Evolutionary conservation across 805 yeast species (phyloP), one percentile per base, ranked within the genome.

Genomic region (Starmerella bacillaris): DNA sequence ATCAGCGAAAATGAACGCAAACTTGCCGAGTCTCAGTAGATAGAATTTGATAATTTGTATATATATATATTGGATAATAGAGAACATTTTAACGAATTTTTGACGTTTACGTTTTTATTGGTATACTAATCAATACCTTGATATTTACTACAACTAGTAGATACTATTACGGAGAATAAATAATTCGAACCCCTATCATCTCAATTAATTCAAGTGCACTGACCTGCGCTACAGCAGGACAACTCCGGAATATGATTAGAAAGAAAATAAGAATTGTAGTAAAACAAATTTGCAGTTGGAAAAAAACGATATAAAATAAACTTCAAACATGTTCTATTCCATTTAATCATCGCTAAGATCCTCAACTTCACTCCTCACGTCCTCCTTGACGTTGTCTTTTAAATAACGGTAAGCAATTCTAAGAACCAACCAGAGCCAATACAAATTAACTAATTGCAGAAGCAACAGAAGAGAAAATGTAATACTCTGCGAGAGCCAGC

Each of bases 401-500:
- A 77, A 55, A 39, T 67, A 62, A 53, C 94, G 71, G 55, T 65
- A 72, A 24, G 75, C 64, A 47, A 89, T 78, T 55, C 94, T 71
- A 35, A 78, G 45, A 42, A 89, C 79, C 48, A 86, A 64, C 48
- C 68, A 71, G 39, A 84, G 65, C 98, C 98, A 89, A 60, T 78
- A 89, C 16, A 70, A 47, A 52, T 89, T 89, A 38, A 89, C 82
- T 37, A 80, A 49, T 56, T 89, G 96, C 44, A 89, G 65, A 1
- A 89, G 84, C 35, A 67, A 62, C 40, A 89, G 67, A 50, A 89
- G 67, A 17, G 59, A 56, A 50, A 89, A 84, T 3, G 86, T 84
- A 54, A 89, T 83, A 36, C 80, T 78, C 59, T 80, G 92, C 18
- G 96, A 76, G 45, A 89, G 79, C 77, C 82, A 82, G 59, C 96